Base-by-base conservation (phyloP, 2,329 filamentous ascomycete genomes). In the Ascochyta viciae-villosae region DNA sequence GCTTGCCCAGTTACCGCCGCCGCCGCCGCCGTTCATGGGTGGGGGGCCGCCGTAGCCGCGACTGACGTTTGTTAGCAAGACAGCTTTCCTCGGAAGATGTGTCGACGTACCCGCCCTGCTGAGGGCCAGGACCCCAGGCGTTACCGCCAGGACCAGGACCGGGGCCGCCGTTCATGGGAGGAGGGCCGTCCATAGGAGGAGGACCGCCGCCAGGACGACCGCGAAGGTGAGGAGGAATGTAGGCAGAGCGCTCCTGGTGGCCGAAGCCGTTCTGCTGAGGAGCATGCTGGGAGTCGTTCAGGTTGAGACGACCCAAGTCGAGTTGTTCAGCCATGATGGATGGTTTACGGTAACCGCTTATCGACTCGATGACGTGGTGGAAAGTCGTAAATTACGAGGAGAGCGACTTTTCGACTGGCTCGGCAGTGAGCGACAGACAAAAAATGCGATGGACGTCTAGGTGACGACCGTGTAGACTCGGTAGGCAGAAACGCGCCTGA, bases 221-320 rank as follows among this genome's bases (percentile, higher is more conserved):
- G 74, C 91, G 88, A 83, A 93, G 87, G 78, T 95, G 91, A 77
- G 91, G 91, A 65, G 91, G 91, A 66, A 95, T 92, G 83, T 95
- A 95, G 54, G 86, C 83, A 74, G 90, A 90, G 72, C 89, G 88
- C 67, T 80, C 83, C 58, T 72, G 69, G 64, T 82, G 79, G 68
- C 78, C 76, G 68, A 78, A 77, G 73, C 75, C 79, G 71, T 79
- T 78, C 48, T 77, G 75, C 49, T 57, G 54, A 48, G 78, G 75
- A 65, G 83, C 85, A 74, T 87, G 85, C 77, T 86, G 82, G 59
- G 84, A 86, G 65, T 88, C 86, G 74, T 85, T 86, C 63, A 94
- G 82, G 78, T 81, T 88, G 72, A 94, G 82, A 75, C 87, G 86
- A 75, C 83, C 85, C 85, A 94, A 92, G 82, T 92, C 91, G 71